A percentile compares a stretch with the other conserved stretches of the same genome.
phyloP scores from a whole-genome alignment of 139 green algal species.

The Closterium sp. region DNA sequence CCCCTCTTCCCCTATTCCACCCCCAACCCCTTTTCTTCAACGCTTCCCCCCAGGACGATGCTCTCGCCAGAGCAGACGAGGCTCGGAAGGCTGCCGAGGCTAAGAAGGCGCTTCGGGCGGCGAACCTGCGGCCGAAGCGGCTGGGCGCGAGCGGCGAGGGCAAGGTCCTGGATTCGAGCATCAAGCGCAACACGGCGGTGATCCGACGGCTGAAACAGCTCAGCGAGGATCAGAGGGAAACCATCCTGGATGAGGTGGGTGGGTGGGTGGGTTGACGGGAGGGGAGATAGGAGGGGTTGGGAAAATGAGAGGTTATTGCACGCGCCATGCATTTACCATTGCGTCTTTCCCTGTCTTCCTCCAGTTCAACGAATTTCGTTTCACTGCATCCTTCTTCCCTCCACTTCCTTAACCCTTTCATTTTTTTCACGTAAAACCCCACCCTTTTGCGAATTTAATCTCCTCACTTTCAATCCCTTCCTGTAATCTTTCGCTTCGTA shows the following conservation, averaged over 20 bases:
- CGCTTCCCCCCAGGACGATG: neutral
- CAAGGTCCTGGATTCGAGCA: conserved; percentile 75
- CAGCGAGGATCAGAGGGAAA: conserved; percentile 40
- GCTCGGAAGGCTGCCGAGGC: conserved; percentile 18
- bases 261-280: no score
- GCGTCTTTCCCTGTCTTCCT: no score
- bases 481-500: neutral
- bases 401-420: no score
- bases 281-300: no score
- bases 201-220: conserved; percentile 76
- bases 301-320: no score
- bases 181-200: conserved; percentile 89
- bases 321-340: no score
- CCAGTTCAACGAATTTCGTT: no score
- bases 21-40: neutral
- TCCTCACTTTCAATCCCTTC: no score
- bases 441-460: neutral
- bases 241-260: conserved; percentile 50
- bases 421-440: no score
- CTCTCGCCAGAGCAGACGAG: conserved; percentile 20
- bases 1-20: neutral
- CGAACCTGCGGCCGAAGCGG: conserved; percentile 21
- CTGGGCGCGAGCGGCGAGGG: neutral
- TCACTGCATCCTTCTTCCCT: no score
- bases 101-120: neutral